phyloP scores from a whole-genome alignment of 345 rosid species.

The Reutealis trisperma region DNA sequence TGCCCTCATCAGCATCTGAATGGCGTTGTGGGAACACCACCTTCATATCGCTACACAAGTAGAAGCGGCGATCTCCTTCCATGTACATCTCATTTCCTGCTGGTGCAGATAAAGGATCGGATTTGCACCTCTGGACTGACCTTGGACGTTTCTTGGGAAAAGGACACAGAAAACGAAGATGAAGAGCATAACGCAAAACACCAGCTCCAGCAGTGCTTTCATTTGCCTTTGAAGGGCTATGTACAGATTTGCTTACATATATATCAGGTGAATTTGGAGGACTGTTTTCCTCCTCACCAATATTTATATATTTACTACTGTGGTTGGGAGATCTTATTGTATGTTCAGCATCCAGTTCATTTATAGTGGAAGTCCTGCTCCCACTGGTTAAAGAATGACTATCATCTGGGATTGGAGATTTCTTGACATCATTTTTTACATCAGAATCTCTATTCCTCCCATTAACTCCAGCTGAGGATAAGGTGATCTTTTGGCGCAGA shows the following conservation, averaged over 20 bases:
- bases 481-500: constrained; percentile 82
- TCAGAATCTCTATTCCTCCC: constrained; percentile 6
- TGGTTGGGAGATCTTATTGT: constrained; percentile 1
- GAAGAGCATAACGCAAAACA: constrained; percentile 30
- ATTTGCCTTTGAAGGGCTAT: constrained; percentile 22
- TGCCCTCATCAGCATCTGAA: constrained; percentile 93
- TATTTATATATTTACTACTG: neutral
- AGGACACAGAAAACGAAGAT: constrained; percentile 27
- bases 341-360: neutral
- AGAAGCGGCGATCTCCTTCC: constrained; percentile 65
- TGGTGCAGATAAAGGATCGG: constrained; percentile 23
- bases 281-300: constrained; percentile 11
- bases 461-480: constrained; percentile 51
- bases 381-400: constrained; percentile 14
- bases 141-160: constrained; percentile 17
- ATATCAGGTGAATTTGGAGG: constrained; percentile 9
- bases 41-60: constrained; percentile 78
- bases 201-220: constrained; percentile 18
- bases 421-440: constrained; percentile 11
- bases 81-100: constrained; percentile 11
- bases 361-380: neutral
- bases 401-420: constrained; percentile 13
- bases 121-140: constrained; percentile 26
- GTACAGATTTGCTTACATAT: constrained; percentile 6
- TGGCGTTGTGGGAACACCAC: constrained; percentile 94